phyloP scores from a whole-genome alignment of 352 stramenopile genomes.

The Pythium utonaiense region DNA sequence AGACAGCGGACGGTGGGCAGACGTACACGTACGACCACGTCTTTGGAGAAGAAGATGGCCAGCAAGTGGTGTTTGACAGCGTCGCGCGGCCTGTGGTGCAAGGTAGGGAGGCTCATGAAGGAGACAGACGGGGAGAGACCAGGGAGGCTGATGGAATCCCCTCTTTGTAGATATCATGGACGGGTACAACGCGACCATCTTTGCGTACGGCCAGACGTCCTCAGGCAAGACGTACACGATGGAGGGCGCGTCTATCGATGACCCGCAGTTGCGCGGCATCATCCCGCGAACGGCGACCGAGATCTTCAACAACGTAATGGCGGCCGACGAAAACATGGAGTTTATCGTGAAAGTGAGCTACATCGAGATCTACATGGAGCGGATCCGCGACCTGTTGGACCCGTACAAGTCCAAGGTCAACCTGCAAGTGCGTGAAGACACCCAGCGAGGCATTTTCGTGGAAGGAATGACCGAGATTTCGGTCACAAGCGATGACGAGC shows the following conservation, averaged over 20 bases:
- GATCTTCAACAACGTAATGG: constrained; percentile 86
- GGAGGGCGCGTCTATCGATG: constrained; percentile 83
- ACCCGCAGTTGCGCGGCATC: constrained; percentile 80
- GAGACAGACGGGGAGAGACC: no score
- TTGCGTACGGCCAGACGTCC: constrained; percentile 91
- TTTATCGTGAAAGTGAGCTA: constrained; percentile 93
- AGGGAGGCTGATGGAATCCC: no score
- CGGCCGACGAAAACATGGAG: constrained; percentile 88
- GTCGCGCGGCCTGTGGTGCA: constrained; percentile 85
- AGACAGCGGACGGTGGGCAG: constrained; percentile 55
- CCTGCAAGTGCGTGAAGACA: constrained; percentile 88
- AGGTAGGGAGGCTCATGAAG: no score
- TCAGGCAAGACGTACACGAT: constrained; percentile 90
- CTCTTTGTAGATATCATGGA: constrained; percentile 88
- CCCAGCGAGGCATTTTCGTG: constrained; percentile 90
- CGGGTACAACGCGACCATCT: constrained; percentile 93
- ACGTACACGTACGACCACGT: constrained; percentile 90
- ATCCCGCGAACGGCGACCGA: constrained; percentile 86
- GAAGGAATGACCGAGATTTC: constrained; percentile 92
- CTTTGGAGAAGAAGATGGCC: constrained; percentile 76
- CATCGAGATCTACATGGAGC: constrained; percentile 97
- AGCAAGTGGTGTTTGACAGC: constrained; percentile 88
- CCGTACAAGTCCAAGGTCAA: constrained; percentile 90
- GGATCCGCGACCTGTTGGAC: constrained; percentile 91
- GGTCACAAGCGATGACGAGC: constrained; percentile 88